Conservation (phyloP, 2,329 filamentous ascomycete genomes). For the Exophiala viscosa region DNA sequence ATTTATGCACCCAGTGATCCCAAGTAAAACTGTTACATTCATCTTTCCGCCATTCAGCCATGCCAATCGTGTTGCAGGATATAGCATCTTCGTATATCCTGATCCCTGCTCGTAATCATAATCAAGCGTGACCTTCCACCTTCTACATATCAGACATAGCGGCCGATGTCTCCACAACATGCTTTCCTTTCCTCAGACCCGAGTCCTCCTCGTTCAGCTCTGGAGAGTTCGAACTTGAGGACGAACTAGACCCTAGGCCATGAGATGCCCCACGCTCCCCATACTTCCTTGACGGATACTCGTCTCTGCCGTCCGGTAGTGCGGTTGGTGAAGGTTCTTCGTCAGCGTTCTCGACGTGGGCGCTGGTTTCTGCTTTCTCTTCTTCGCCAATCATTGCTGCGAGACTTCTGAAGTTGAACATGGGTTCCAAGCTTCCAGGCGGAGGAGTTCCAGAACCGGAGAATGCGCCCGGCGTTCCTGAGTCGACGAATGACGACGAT, state of each 20-base stretch:
- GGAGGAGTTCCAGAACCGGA: conserved; percentile 39
- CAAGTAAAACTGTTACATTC: neutral
- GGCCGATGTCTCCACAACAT: conserved; percentile 6
- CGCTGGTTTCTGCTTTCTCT: conserved; percentile 43
- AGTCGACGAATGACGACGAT: conserved; percentile 71
- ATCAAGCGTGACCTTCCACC: neutral
- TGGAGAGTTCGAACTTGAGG: conserved; percentile 9
- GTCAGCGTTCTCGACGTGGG: conserved; percentile 37
- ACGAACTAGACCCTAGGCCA: conserved; percentile 2
- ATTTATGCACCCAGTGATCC: neutral
- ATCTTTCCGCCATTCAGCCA: too few relatives aligned
- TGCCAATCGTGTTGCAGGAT: too few relatives aligned
- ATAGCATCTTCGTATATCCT: too few relatives aligned
- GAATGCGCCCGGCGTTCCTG: conserved; percentile 45
- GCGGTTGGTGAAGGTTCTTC: conserved; percentile 8
- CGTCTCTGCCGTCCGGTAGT: conserved; percentile 1
- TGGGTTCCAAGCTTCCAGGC: conserved; percentile 59
- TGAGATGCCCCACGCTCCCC: neutral
- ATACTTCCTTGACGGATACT: neutral
- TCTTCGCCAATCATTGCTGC: conserved; percentile 75
- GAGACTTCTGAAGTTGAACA: conserved; percentile 89
- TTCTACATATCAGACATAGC: conserved; percentile 16
- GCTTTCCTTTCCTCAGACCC: conserved; percentile 4
- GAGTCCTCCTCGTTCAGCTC: conserved; percentile 1
- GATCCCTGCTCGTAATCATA: too few relatives aligned